phyloP scores from a whole-genome alignment of 2,329 filamentous ascomycete genomes.

The Leptosphaerulina australis region DNA sequence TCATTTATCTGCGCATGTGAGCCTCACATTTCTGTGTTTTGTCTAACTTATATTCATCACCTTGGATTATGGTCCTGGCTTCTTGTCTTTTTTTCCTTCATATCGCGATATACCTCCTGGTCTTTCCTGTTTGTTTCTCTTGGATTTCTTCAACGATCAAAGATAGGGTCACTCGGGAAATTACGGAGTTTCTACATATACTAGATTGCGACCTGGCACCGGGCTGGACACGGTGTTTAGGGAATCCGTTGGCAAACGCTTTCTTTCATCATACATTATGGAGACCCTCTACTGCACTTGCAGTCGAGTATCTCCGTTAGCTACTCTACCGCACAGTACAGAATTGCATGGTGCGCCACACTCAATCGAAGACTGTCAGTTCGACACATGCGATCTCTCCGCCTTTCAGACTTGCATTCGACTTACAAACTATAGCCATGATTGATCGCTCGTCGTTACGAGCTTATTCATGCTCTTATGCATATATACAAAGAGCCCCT shows the following conservation, averaged over 20 bases:
- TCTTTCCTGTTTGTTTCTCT: constrained; percentile 12
- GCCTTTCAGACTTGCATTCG: background rate
- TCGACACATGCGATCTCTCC: background rate
- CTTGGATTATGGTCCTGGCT: constrained; percentile 25
- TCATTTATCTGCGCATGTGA: background rate
- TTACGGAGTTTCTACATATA: constrained; percentile 11
- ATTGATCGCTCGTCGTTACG: background rate
- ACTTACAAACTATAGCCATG: background rate
- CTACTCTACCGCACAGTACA: constrained; percentile 2
- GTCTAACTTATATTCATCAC: constrained; percentile 23
- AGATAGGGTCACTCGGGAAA: constrained; percentile 7
- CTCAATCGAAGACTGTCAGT: background rate
- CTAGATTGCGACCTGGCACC: constrained; percentile 38
- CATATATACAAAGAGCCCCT: background rate
- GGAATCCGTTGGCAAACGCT: constrained; percentile 13
- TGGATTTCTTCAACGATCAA: constrained; percentile 4
- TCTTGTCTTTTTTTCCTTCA: constrained; percentile 19
- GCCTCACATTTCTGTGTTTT: constrained; percentile 12
- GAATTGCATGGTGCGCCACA: constrained; percentile 2
- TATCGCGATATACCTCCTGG: constrained; percentile 45
- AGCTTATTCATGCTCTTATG: constrained; percentile 5
- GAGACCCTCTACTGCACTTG: constrained; percentile 2
- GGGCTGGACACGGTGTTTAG: constrained; percentile 37
- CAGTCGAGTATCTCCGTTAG: constrained; percentile 2
- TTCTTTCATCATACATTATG: constrained; percentile 1